phyloP scores from a whole-genome alignment of 2,329 filamentous ascomycete genomes.

The Xylariaceae sp. region DNA sequence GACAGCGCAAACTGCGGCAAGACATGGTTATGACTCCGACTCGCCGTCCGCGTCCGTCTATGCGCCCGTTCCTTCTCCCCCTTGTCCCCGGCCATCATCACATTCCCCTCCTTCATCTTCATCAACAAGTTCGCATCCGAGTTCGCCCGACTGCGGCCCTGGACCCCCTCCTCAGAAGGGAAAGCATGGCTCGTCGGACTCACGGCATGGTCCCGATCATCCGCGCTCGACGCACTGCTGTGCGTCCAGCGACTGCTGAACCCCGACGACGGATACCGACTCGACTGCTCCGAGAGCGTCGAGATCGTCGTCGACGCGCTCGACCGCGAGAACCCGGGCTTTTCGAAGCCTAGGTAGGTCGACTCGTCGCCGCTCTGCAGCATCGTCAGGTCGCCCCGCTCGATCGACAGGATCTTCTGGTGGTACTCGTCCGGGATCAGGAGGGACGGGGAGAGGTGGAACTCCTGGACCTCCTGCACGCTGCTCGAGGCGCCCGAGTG shows the following conservation, averaged over 20 bases:
- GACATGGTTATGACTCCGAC: conserved; percentile 27
- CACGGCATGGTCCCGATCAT: conserved; percentile 20
- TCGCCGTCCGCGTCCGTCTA: conserved; percentile 32
- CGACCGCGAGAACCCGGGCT: conserved; percentile 38
- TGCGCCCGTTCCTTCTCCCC: conserved; percentile 23
- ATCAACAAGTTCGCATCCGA: conserved; percentile 30
- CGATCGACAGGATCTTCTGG: conserved; percentile 46
- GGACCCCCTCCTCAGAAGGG: too few relatives aligned
- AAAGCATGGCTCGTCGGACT: conserved; percentile 8
- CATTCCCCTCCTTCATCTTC: conserved; percentile 19
- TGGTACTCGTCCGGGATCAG: conserved; percentile 57
- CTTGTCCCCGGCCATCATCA: conserved; percentile 15
- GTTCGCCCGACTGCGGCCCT: conserved; percentile 19
- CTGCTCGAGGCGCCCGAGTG: conserved; percentile 45
- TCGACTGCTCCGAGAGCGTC: conserved; percentile 42
- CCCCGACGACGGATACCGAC: conserved; percentile 48
- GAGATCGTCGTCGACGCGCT: conserved; percentile 54
- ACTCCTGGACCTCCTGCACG: conserved; percentile 55
- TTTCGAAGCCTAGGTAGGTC: conserved; percentile 30
- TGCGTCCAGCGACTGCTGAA: conserved; percentile 49
- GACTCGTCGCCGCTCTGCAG: conserved; percentile 31
- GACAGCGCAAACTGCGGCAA: conserved; percentile 32
- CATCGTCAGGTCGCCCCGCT: conserved; percentile 27
- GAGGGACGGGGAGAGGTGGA: conserved; percentile 56
- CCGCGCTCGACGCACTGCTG: conserved; percentile 40